These are phyloP conservation scores for Picochlorum sp. DNA, from an alignment of 139 green algal species.

Conservation along the genomic window DNA sequence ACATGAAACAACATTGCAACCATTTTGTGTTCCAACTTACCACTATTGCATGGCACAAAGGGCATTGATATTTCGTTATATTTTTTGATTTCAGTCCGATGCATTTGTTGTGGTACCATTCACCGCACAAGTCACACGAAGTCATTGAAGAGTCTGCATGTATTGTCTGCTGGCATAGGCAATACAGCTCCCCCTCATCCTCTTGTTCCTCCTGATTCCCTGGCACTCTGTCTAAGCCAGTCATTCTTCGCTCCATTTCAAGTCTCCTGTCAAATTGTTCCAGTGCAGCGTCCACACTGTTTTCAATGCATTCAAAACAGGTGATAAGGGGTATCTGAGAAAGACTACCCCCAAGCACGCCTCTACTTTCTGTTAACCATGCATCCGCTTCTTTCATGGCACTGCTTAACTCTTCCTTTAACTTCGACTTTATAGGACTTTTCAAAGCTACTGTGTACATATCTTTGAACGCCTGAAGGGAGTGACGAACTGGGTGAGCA, in stretches of 20 bases:
- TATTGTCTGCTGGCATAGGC: conserved; percentile 49
- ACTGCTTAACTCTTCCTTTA: conserved; percentile 13
- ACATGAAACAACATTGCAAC: no score
- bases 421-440: conserved; percentile 15
- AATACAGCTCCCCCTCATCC: conserved; percentile 38
- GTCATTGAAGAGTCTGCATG: conserved; percentile 33
- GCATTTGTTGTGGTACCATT: conserved; percentile 64
- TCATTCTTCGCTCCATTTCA: conserved; percentile 25
- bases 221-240: no score
- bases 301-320: conserved; percentile 9
- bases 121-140: conserved; percentile 49
- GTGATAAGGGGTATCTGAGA: conserved; percentile 7
- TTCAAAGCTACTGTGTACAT: conserved; percentile 15
- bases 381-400: conserved; percentile 4
- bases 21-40: no score
- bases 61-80: neutral
- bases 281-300: conserved; percentile 20
- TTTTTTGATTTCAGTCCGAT: conserved; percentile 11
- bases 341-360: conserved; percentile 17
- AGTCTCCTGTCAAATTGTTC: conserved; percentile 36
- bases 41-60: no score
- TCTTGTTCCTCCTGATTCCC: no score
- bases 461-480: conserved; percentile 6
- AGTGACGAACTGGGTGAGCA: conserved; percentile 1
- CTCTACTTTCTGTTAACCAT: conserved; percentile 18